phyloP scores from a whole-genome alignment of 257 asterid species.

The Cynanchum wilfordii region DNA sequence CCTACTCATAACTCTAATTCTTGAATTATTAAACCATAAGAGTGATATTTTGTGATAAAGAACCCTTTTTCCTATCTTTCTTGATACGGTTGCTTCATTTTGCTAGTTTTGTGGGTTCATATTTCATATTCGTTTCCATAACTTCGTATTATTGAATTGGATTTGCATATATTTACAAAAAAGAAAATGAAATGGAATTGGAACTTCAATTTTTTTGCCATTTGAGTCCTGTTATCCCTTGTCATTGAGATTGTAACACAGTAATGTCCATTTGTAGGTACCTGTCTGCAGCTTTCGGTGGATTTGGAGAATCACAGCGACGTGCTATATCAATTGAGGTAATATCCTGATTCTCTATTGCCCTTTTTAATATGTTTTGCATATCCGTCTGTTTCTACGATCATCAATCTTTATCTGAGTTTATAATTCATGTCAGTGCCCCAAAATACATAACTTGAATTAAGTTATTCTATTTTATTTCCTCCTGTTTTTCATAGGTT shows the following conservation, averaged over 20 bases:
- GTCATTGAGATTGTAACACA: not conserved
- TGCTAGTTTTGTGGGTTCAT: constrained; percentile 78
- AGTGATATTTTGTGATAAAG: not conserved
- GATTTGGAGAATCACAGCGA: constrained; percentile 76
- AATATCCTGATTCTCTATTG: constrained; percentile 14
- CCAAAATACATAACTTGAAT: no score
- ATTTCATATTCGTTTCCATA: not conserved
- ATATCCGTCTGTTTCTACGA: no score
- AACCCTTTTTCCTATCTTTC: not conserved
- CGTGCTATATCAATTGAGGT: constrained; percentile 92
- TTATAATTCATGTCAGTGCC: no score
- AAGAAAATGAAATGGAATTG: no score
- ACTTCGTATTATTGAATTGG: not conserved
- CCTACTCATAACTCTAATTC: not conserved
- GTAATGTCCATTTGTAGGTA: constrained; percentile 38
- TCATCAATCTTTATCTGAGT: no score
- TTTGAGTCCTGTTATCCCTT: not conserved
- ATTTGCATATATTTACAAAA: no score
- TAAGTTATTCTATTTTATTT: not conserved
- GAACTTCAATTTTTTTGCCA: not conserved
- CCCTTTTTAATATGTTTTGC: no score
- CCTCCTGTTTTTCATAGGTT: constrained; percentile 40
- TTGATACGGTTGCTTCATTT: constrained; percentile 57
- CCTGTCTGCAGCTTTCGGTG: constrained; percentile 60
- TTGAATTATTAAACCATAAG: not conserved